Evolutionary conservation across 495 filamentous ascomycete genomes (phyloP), one percentile per base, ranked within the genome.

Genomic region (Aspergillus hancockii): DNA sequence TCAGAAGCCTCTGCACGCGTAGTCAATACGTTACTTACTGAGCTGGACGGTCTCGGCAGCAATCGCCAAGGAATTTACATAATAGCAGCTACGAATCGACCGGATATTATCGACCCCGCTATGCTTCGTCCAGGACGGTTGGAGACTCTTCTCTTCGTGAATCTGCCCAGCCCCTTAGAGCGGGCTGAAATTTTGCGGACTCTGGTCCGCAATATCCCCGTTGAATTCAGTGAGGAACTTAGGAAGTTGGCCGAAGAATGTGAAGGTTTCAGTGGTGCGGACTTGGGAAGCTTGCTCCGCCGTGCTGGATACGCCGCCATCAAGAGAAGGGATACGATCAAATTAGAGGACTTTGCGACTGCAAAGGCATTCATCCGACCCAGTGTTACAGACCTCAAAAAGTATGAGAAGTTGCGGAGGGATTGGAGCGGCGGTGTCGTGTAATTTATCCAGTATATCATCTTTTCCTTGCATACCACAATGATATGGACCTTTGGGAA

Each of bases 21-120:
- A 19, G 94, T 98, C 58, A 98, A 98, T 71, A 95, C 94, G 13
- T 80, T 98, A 0, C 85, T 98, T n/a, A 98, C 94, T 1, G 94
- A 98, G 72, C 82, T 98, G 0, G 94, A 98, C 67, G 94, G 94
- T 23, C 79, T 96, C 14, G 78, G 78, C 10, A 85, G 81, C 58
- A 88, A 85, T 55, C 86, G 95, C 16, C 79, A 83, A 43, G 93
- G 95, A 3, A 93, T 98, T 64, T 97, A 96, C 71, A 90, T 98
- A 28, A 89, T 98, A 59, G 94, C 91, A 14, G 94, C 94, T 1
- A 97, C 95, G 4, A 98, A 98, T 67, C 76, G 94, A 1, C 93
- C 93, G 2, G 94, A 98, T 66, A 95, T 96, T 68, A 97, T 98
- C 66, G 94, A 98, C 68, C 86, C 90, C 1, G 94, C 94, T 7